Base-by-base conservation (phyloP, 2,329 filamentous ascomycete species). In the Ophiocordyceps sinensis region DNA sequence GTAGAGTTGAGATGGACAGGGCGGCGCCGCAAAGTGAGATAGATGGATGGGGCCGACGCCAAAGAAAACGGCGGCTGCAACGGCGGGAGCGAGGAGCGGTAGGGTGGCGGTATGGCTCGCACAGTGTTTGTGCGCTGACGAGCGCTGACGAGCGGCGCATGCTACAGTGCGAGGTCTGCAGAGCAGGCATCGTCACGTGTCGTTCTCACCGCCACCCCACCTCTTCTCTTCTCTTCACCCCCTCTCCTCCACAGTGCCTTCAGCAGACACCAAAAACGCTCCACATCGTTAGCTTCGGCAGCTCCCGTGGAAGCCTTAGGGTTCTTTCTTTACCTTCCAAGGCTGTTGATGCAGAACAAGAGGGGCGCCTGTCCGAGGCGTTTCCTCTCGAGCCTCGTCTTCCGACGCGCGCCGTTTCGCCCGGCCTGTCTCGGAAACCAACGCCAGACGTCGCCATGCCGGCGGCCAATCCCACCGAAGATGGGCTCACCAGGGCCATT, bases 401-500 rank as follows among this genome's bases (percentile, higher is more conserved):
- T 9, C 6, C 23, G 23, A 26, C 23, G 23, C 23, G 23, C 23
- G 23, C 23, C 23, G 23, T 9, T 6, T 6, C 23, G 23, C 23
- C 23, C 23, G 3, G 23, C 23, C 23, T 26, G 23, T 26, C 23
- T 26, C 19, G 4, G 4, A 19, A 19, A 3, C 23, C 23, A 26
- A 26, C 23, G 23, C 3, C 23, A 26, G 32, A 9, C 14, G 32
- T 5, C 32, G 32, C 17, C 32, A 10, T 15, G 32, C 32, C 34
- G 40, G 17, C 28, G 3, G n/a, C 35, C 14, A 38, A 6, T 4
- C 19, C 38, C 5, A 29, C 38, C 1, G 35, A 29, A 0, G 42
- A 43, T 7, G 48, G 47, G 35, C 47, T 59, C 13, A 39, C 50
- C 26, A 45, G 47, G 28, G 49, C 44, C 11, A 51, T 59, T 17